phyloP scores from a whole-genome alignment of 192 early-diverging fungal species.

The Coemansia sp. region DNA sequence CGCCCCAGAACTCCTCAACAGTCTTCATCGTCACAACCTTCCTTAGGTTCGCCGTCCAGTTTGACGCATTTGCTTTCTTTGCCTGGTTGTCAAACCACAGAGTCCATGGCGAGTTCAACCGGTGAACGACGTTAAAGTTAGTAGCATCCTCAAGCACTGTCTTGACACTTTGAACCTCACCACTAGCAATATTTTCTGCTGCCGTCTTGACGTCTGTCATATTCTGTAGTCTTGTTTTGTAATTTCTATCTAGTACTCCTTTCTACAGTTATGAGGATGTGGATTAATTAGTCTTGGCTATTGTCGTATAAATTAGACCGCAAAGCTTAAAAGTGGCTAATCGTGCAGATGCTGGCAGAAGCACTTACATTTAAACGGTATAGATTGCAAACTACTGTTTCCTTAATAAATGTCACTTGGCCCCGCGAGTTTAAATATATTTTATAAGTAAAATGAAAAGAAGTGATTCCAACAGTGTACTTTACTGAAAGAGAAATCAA shows the following conservation, averaged over 20 bases:
- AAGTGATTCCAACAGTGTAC: neutral
- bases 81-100: constrained; percentile 91
- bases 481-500: neutral
- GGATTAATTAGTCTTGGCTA: neutral
- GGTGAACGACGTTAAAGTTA: constrained; percentile 85
- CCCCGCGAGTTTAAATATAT: no score
- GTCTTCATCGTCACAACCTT: constrained; percentile 87
- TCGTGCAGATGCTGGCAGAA: neutral
- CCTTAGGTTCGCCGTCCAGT: constrained; percentile 85
- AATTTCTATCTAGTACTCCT: no score
- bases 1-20: constrained; percentile 97
- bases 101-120: constrained; percentile 85
- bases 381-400: no score
- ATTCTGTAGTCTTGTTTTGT: neutral
- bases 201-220: constrained; percentile 36
- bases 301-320: no score
- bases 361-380: constrained; percentile 4
- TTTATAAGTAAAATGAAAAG: no score
- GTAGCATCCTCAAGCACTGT: constrained; percentile 61
- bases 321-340: no score
- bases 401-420: neutral
- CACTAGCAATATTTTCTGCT: neutral
- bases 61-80: constrained; percentile 70
- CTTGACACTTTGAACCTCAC: constrained; percentile 18
- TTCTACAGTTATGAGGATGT: neutral